Evolutionary conservation across 2,329 filamentous ascomycete genomes (phyloP), one percentile per base, ranked within the genome.

Genomic region (Penicillium expansum): DNA sequence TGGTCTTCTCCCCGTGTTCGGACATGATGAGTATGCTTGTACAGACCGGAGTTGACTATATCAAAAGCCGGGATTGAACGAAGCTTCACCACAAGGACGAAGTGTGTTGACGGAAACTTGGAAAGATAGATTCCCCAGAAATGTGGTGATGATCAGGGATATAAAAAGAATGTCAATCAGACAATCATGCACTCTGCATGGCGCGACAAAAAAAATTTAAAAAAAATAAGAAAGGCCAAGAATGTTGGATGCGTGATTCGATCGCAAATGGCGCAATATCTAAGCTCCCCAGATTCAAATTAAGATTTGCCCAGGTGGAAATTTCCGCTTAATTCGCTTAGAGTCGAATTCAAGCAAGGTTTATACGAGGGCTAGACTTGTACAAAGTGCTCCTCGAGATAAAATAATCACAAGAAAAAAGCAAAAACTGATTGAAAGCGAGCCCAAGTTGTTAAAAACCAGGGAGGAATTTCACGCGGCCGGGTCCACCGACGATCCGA

Each of bases 401-500:
- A 35, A 5, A 38, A 38, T 42, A 29, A 24, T 20, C 35, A n/a
- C 9, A 24, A 9, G 7, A 11, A 47, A 42, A 22, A 47, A 47
- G 18, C 9, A 16, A 47, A 45, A 52, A 22, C 16, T 14, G 32
- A 37, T 18, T 33, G 20, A 38, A 47, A 56, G 53, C 53, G 52
- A 55, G 27, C 8, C 18, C 24, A n/a, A 32, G 39, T 43, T 55
- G 35, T 37, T 50, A 24, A 50, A 43, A 44, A 29, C 13, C 18
- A 42, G 59, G 48, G 43, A 44, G 22, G 32, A 42, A 56, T 39
- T 57, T 47, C 33, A 44, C 29, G 20, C 51, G 32, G 50, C 41
- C 53, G n/a, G 61, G 58, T 61, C 66, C 66, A 69, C 67, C 50
- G 58, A 57, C 51, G 65, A 69, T 69, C 64, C 60, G 59, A 61